phyloP scores from a whole-genome alignment of 2,329 filamentous ascomycete species.

The Teratosphaeria nubilosa region DNA sequence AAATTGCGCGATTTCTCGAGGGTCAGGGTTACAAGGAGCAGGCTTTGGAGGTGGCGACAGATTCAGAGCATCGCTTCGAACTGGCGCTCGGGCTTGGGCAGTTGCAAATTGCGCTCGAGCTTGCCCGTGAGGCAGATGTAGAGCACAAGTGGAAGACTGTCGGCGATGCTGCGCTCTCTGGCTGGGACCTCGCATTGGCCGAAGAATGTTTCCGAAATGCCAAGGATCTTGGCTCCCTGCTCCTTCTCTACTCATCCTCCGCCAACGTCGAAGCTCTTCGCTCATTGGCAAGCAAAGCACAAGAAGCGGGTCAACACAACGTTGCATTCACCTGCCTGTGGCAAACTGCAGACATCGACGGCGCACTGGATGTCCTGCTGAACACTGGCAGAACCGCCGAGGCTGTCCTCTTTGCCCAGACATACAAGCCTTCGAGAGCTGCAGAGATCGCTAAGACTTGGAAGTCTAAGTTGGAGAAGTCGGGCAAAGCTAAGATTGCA shows the following conservation, averaged over 20 bases:
- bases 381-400: constrained; percentile 74
- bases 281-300: constrained; percentile 63
- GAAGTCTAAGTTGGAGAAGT: constrained; percentile 76
- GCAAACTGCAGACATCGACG: constrained; percentile 73
- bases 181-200: constrained; percentile 79
- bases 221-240: constrained; percentile 78
- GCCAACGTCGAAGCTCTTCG: constrained; percentile 65
- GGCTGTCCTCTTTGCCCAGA: constrained; percentile 85
- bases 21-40: constrained; percentile 96
- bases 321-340: constrained; percentile 85
- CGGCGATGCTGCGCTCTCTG: constrained; percentile 76
- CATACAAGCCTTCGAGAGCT: constrained; percentile 78
- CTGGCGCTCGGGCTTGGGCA: constrained; percentile 74
- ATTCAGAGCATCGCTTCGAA: constrained; percentile 94
- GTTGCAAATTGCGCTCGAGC: constrained; percentile 72
- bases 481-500: constrained; percentile 74
- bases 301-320: constrained; percentile 72
- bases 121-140: constrained; percentile 71
- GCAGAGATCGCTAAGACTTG: constrained; percentile 60
- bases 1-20: constrained; percentile 94
- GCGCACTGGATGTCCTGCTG: constrained; percentile 67
- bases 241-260: constrained; percentile 81
- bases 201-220: constrained; percentile 88
- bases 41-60: constrained; percentile 86
- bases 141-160: constrained; percentile 99